Percentiles rank a stretch among this genome's conserved stretches.
Evolutionary conservation across 257 asterid genomes (phyloP).

Genomic region (Agastache rugosa): DNA sequence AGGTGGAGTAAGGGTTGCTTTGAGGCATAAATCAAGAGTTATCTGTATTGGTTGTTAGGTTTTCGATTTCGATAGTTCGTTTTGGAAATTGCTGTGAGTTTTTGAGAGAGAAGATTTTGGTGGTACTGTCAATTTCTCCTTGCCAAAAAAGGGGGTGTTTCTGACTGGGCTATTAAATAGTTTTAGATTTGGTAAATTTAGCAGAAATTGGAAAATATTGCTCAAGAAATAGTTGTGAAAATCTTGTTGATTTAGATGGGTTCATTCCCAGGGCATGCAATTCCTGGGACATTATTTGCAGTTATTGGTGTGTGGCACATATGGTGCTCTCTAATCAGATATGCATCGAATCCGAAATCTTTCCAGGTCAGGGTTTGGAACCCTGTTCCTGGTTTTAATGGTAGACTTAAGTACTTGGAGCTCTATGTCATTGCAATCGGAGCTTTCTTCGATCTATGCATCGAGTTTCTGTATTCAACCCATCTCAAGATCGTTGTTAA

Average conservation of each 20-base stretch:
- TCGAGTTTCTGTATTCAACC: conserved; percentile 85
- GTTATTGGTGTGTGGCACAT: conserved; percentile 87
- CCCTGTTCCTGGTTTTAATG: conserved; percentile 83
- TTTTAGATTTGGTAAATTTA: conserved; percentile 9
- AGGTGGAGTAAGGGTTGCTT: conserved; percentile 31
- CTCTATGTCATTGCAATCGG: conserved; percentile 87
- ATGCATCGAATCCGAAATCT: conserved; percentile 64
- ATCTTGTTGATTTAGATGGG: conserved; percentile 56
- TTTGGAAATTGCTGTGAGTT: background rate
- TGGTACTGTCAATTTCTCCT: background rate
- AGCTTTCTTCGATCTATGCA: conserved; percentile 79
- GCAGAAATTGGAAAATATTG: conserved; percentile 22
- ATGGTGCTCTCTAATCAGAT: conserved; percentile 84
- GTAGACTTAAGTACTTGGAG: conserved; percentile 82
- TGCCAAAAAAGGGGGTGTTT: conserved; percentile 9
- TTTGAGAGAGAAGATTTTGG: conserved; percentile 14
- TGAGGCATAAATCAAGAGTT: conserved; percentile 18
- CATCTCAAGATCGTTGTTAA: conserved; percentile 82
- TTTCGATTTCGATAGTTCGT: background rate
- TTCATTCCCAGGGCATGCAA: conserved; percentile 87
- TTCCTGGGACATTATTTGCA: conserved; percentile 92
- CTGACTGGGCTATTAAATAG: background rate
- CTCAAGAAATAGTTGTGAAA: background rate
- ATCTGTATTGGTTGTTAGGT: background rate
- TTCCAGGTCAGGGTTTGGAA: conserved; percentile 86